These are phyloP conservation scores for Globisporangium ultimum DNA, from an alignment of 352 stramenopile genomes.

Conservation along the genomic window DNA sequence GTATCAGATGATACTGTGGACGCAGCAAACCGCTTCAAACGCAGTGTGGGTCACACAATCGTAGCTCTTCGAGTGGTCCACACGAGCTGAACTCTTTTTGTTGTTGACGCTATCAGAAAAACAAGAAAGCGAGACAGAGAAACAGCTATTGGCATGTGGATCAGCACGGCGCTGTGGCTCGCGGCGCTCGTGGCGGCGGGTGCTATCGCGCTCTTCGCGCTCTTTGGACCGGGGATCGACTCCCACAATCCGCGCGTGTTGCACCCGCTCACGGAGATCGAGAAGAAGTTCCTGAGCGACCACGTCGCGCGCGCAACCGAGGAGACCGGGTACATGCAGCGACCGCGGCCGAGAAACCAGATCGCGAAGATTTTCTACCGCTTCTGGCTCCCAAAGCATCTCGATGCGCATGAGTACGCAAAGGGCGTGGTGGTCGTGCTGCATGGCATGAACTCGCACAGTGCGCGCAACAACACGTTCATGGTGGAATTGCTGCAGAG, in stretches of 20 bases:
- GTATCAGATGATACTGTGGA: background rate
- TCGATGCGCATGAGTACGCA: conserved; percentile 21
- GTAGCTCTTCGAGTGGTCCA: conserved; percentile 1
- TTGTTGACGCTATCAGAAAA: background rate
- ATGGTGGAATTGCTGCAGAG: conserved; percentile 60
- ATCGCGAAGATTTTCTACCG: conserved; percentile 64
- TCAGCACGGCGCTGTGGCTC: conserved; percentile 12
- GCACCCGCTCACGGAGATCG: conserved; percentile 34
- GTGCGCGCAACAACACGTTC: conserved; percentile 71
- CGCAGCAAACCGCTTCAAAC: too few relatives aligned
- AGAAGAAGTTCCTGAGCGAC: conserved; percentile 49
- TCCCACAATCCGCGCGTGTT: conserved; percentile 33
- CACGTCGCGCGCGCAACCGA: conserved; percentile 46
- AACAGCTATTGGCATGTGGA: conserved; percentile 17
- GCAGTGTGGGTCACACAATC: too few relatives aligned
- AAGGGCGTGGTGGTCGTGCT: conserved; percentile 67
- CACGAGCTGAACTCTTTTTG: conserved; percentile 10
- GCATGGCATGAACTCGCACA: conserved; percentile 79
- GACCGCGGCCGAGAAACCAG: conserved; percentile 32
- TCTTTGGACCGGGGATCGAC: conserved; percentile 66
- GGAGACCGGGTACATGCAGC: conserved; percentile 45
- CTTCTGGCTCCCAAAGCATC: conserved; percentile 55
- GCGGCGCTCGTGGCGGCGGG: conserved; percentile 15
- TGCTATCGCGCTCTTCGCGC: conserved; percentile 12
- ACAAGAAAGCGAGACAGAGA: background rate